Percentiles rank a stretch among this genome's conserved stretches.
These are phyloP conservation scores for Brassica hybrid DNA, from an alignment of 441 rosid genomes.

Conservation along the genomic window DNA sequence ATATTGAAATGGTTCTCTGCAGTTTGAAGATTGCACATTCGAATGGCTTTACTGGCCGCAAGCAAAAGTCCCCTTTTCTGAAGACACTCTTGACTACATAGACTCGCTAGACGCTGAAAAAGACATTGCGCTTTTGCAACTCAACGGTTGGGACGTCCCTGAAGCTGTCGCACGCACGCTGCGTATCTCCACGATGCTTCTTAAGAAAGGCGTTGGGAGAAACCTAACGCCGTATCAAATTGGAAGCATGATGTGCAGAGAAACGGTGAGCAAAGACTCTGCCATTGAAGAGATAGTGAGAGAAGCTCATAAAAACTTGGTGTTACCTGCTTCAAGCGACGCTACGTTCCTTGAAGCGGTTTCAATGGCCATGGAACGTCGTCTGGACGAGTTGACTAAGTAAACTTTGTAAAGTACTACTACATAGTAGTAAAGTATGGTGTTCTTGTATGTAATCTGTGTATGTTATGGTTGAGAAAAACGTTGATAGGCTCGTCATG, in stretches of 20 bases:
- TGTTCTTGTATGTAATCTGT: constrained; percentile 31
- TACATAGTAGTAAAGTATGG: constrained; percentile 36
- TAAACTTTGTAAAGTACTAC: constrained; percentile 30
- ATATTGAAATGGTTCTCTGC: constrained; percentile 31
- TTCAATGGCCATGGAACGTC: constrained; percentile 58
- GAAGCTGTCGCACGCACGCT: constrained; percentile 65
- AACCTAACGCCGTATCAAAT: constrained; percentile 81
- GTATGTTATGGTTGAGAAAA: constrained; percentile 24
- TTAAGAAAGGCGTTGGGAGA: constrained; percentile 79
- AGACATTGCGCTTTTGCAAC: constrained; percentile 74
- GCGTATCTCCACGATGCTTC: constrained; percentile 83
- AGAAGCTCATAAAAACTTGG: constrained; percentile 64
- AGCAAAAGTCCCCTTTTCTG: constrained; percentile 70
- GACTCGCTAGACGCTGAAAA: constrained; percentile 71
- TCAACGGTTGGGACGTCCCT: constrained; percentile 76
- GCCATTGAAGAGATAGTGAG: constrained; percentile 72
- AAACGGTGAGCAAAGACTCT: constrained; percentile 68
- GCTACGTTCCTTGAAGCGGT: constrained; percentile 68
- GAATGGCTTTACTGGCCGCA: constrained; percentile 99
- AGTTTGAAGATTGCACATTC: constrained; percentile 98
- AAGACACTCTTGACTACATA: constrained; percentile 65
- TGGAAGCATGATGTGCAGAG: constrained; percentile 91
- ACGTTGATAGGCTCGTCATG: constrained; percentile 42
- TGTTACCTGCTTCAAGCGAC: constrained; percentile 73
- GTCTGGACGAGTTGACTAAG: constrained; percentile 56